phyloP scores from a whole-genome alignment of 164 flowering plant genomes.

The Aristolochia contorta region DNA sequence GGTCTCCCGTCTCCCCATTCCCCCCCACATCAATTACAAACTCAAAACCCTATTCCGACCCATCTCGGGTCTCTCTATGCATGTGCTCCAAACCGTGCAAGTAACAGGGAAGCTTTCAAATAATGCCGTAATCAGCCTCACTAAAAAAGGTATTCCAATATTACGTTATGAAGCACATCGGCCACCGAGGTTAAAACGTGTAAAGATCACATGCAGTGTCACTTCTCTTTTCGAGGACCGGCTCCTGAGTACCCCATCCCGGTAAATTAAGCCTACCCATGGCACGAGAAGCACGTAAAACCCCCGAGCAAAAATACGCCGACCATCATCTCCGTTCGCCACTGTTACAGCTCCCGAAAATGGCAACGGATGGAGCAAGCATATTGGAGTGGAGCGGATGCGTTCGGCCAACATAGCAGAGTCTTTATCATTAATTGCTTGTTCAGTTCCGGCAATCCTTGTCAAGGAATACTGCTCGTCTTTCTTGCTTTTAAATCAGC shows the following conservation, averaged over 20 bases:
- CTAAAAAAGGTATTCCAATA: no score
- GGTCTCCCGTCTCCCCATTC: no score
- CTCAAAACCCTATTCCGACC: no score
- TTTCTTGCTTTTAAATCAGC: neutral
- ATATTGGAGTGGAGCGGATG: neutral
- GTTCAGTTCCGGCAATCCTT: neutral
- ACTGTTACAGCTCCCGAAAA: neutral
- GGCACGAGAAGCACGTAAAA: no score
- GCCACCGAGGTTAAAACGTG: neutral
- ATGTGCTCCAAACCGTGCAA: no score
- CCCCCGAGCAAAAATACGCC: neutral
- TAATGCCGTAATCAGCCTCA: no score
- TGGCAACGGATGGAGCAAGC: neutral
- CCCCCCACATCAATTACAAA: no score
- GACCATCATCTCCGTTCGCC: neutral
- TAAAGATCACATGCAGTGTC: neutral
- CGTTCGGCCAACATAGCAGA: neutral
- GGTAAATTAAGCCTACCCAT: no score
- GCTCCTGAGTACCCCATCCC: no score
- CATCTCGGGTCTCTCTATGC: no score
- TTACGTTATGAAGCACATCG: no score
- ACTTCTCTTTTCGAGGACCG: neutral
- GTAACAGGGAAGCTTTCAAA: no score
- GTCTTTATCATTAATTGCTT: neutral
- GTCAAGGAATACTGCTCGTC: neutral